A percentile compares a stretch with the other conserved stretches of the same genome.
Conservation (phyloP, 1,139 yeast genomes). For the Schwanniomyces etchellsii region DNA sequence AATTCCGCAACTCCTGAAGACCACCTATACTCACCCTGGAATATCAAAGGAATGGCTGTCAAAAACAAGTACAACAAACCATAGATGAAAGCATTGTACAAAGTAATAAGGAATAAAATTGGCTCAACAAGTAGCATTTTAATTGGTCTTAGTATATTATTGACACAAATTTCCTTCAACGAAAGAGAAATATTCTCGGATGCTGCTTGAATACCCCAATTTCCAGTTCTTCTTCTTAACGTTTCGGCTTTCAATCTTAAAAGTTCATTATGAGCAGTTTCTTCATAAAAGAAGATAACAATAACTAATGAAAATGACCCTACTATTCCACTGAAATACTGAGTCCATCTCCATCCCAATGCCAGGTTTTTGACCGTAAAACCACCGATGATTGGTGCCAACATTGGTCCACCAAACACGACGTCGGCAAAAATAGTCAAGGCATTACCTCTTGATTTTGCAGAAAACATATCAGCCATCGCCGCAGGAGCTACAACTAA, state of each 20-base stretch:
- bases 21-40: slow-evolving; percentile 51
- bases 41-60: slow-evolving; percentile 70
- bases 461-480: slow-evolving; percentile 58
- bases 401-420: slow-evolving; percentile 5
- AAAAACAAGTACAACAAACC: slow-evolving; percentile 69
- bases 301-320: slow-evolving; percentile 3
- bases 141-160: slow-evolving; percentile 62
- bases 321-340: slow-evolving; percentile 4
- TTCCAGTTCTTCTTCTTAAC: slow-evolving; percentile 44
- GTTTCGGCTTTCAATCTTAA: slow-evolving; percentile 49
- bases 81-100: slow-evolving; percentile 73
- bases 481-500: slow-evolving; percentile 80
- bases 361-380: slow-evolving; percentile 43
- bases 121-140: slow-evolving; percentile 63
- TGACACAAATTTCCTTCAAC: slow-evolving; percentile 55
- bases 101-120: slow-evolving; percentile 52
- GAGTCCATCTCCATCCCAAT: slow-evolving; percentile 44
- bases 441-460: slow-evolving; percentile 34
- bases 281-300: slow-evolving; percentile 35
- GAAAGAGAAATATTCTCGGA: slow-evolving; percentile 63
- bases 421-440: slow-evolving; percentile 21
- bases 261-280: slow-evolving; percentile 39
- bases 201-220: slow-evolving; percentile 77
- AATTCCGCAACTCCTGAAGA: slow-evolving; percentile 44
- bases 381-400: slow-evolving; percentile 34